Base-by-base conservation (phyloP, 495 filamentous ascomycete species). In the Aspergillus cristatus region DNA sequence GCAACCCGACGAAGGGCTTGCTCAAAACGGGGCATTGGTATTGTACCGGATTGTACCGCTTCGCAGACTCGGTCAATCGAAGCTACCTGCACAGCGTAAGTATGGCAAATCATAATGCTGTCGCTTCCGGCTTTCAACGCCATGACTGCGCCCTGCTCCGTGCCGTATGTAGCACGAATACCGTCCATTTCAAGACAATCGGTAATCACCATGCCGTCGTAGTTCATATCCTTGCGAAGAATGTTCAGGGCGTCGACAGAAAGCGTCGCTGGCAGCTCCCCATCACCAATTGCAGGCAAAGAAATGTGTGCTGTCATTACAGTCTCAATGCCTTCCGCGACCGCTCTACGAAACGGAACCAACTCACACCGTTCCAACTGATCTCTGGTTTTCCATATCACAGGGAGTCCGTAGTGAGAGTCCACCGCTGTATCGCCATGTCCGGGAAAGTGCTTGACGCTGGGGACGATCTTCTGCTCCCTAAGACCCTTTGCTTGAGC, bases 51-150 rank as follows among this genome's bases (percentile, higher is more conserved):
- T 29, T 58, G 40, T 1, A 71, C 48, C 8, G 67, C 68, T 37
- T 65, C 40, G 28, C 53, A 46, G 1, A 72, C 57, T 14, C 50
- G 43, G 29, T 61, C 53, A 17, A 72, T 67, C 2, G 68, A 63
- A 3, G 43, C 58, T 8, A 67, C 50, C 35, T 72, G 68, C 17
- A 63, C 65, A 8, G 51, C 46, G 37, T 63, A 68, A 6, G 68
- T 72, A 44, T 72, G 68, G 37, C 67, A 72, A 8, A 72, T 55
- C 67, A 71, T 71, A 11, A 68, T 52, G 24, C 67, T 68, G 28
- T 72, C 68, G 34, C 60, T 64, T n/a, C 68, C 68, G 18, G 68
- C 68, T 26, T 56, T 56, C 22, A 72, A 37, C 1, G 68, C 62
- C 29, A 72, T 56, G 17, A 70, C 58, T 1, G 68, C 57, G 31